These are phyloP conservation scores for Laguncularia racemosa DNA, from an alignment of 345 rosid species.

Conservation along the genomic window DNA sequence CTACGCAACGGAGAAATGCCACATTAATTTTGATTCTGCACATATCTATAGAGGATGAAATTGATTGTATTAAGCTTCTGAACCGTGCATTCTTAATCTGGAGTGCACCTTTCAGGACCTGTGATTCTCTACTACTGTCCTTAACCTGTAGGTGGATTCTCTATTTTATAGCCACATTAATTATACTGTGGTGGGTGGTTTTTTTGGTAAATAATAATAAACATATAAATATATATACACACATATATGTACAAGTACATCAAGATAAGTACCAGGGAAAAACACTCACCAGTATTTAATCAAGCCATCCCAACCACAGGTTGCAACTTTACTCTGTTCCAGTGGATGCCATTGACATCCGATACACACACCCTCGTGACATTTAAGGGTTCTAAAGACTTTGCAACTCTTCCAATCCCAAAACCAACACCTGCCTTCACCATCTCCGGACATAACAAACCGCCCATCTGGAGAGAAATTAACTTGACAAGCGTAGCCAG, in stretches of 20 bases:
- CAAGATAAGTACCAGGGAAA: neutral
- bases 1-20: no score
- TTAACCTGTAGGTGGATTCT: no score
- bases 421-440: conserved; percentile 98
- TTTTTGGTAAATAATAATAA: no score
- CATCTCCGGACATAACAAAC: conserved; percentile 99
- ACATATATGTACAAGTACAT: neutral
- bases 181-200: no score
- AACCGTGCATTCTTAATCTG: no score
- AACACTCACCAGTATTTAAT: conserved; percentile 87
- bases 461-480: conserved; percentile 98
- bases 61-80: no score
- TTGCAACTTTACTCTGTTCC: conserved; percentile 97
- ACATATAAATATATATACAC: no score
- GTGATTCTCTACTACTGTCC: no score
- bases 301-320: conserved; percentile 99
- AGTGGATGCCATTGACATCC: conserved; percentile 95
- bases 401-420: conserved; percentile 99
- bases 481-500: conserved; percentile 97
- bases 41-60: no score
- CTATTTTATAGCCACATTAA: no score
- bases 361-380: conserved; percentile 90
- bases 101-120: no score
- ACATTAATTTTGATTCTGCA: no score
- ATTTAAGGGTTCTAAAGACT: conserved; percentile 82